Conservation (phyloP, 768 basidiomycete species). For the Leccinellum luteum region DNA sequence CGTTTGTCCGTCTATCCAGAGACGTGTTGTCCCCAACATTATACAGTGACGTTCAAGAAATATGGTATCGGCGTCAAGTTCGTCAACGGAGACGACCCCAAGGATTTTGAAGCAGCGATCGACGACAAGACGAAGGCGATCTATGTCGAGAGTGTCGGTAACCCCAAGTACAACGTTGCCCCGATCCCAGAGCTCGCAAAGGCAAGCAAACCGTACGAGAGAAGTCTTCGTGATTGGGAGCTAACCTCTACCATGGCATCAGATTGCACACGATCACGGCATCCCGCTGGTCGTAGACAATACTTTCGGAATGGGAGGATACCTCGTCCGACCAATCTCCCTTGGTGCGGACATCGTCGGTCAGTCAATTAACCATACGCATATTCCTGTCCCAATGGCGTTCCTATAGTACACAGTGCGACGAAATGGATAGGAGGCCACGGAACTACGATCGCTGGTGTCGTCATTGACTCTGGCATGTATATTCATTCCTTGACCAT, state of each 20-base stretch:
- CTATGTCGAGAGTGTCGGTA: constrained; percentile 60
- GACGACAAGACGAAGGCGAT: constrained; percentile 60
- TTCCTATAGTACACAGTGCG: constrained; percentile 46
- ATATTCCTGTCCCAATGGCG: background rate
- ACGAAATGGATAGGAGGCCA: constrained; percentile 71
- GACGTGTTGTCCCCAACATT: background rate
- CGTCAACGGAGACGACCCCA: constrained; percentile 45
- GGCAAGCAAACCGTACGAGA: constrained; percentile 21
- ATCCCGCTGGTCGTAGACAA: constrained; percentile 68
- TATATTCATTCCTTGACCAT: constrained; percentile 11
- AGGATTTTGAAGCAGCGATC: constrained; percentile 49
- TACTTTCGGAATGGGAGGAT: constrained; percentile 62
- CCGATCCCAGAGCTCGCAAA: constrained; percentile 56
- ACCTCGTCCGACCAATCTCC: constrained; percentile 51
- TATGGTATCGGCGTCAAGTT: constrained; percentile 56
- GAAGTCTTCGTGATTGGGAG: background rate
- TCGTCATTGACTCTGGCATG: constrained; percentile 56
- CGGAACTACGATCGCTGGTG: constrained; percentile 63
- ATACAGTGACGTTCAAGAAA: constrained; percentile 50
- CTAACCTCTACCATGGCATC: background rate
- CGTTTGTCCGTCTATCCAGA: background rate
- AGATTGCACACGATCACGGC: constrained; percentile 58
- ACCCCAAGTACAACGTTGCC: constrained; percentile 56
- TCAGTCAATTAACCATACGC: constrained; percentile 11
- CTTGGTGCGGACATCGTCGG: constrained; percentile 57